Conservation (phyloP, 495 filamentous ascomycete species). For the Trichoderma orchidacearum region DNA sequence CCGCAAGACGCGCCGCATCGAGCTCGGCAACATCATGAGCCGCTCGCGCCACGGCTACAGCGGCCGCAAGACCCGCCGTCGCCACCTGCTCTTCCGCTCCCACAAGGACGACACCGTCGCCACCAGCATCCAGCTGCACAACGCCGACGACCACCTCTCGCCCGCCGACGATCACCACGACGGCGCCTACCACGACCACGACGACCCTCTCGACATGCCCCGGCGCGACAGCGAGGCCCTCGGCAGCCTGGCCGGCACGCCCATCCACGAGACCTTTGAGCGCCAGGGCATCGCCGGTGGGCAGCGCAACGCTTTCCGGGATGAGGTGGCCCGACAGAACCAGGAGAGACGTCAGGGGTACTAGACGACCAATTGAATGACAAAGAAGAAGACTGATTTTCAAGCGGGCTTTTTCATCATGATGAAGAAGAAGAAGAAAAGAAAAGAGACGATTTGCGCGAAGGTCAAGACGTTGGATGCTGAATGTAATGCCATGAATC, state of each 20-base stretch:
- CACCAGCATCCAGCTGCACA: constrained; percentile 9
- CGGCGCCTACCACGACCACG: constrained; percentile 5
- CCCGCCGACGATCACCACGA: constrained; percentile 15
- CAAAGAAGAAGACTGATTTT: neutral
- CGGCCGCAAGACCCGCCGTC: constrained; percentile 16
- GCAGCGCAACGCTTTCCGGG: constrained; percentile 17
- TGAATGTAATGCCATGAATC: too few relatives aligned
- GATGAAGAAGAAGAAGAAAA: too few relatives aligned
- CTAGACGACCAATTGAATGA: neutral
- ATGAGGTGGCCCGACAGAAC: constrained; percentile 20
- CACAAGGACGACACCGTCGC: constrained; percentile 14
- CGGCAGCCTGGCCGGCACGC: constrained; percentile 23
- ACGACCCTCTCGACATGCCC: neutral
- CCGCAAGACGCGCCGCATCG: constrained; percentile 18
- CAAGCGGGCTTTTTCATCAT: too few relatives aligned
- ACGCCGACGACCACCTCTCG: constrained; percentile 20
- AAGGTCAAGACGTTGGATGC: too few relatives aligned
- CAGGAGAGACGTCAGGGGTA: constrained; percentile 5
- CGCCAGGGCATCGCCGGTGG: neutral
- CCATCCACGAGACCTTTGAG: constrained; percentile 14
- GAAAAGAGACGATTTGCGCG: too few relatives aligned
- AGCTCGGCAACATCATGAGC: constrained; percentile 25
- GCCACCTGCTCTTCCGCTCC: constrained; percentile 11
- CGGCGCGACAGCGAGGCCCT: constrained; percentile 24
- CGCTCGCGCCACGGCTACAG: constrained; percentile 19